Evolutionary conservation across 2,329 filamentous ascomycete genomes (phyloP).

Genomic region (Penicillium sp.): DNA sequence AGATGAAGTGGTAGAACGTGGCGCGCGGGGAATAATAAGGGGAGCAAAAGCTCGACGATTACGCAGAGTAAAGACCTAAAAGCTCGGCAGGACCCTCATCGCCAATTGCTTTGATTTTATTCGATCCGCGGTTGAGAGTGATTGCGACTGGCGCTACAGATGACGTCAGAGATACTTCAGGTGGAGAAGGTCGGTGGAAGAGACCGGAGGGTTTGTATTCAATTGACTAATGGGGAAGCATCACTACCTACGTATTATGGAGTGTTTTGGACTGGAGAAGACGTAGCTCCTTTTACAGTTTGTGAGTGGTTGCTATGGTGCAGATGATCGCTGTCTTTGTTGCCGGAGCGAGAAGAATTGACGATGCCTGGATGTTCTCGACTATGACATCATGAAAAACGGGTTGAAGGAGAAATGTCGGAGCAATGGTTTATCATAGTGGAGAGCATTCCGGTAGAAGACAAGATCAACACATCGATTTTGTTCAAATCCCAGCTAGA

Average conservation of each 20-base stretch:
- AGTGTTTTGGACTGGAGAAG: too few relatives aligned
- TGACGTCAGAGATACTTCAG: conserved; percentile 17
- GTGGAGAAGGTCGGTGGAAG: not conserved
- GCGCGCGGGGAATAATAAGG: too few relatives aligned
- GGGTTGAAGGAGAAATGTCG: not conserved
- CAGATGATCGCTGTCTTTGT: conserved; percentile 2
- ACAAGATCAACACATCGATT: conserved; percentile 8
- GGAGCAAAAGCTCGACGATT: not conserved
- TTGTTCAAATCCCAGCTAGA: conserved; percentile 8
- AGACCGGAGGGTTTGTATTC: not conserved
- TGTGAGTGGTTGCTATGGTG: not conserved
- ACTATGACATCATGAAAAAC: conserved; percentile 2
- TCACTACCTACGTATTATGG: too few relatives aligned
- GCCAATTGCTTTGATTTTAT: conserved; percentile 4
- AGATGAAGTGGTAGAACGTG: too few relatives aligned
- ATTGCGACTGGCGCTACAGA: not conserved
- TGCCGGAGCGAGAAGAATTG: not conserved
- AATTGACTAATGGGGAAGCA: not conserved
- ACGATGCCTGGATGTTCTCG: not conserved
- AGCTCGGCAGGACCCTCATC: not conserved
- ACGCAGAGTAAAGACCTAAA: too few relatives aligned
- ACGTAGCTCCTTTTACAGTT: not conserved
- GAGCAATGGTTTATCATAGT: too few relatives aligned
- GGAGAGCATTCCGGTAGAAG: too few relatives aligned
- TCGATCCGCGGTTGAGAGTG: conserved; percentile 1